Base-by-base conservation (phyloP, 2,329 filamentous ascomycete species). In the Orbilia brochopaga region DNA sequence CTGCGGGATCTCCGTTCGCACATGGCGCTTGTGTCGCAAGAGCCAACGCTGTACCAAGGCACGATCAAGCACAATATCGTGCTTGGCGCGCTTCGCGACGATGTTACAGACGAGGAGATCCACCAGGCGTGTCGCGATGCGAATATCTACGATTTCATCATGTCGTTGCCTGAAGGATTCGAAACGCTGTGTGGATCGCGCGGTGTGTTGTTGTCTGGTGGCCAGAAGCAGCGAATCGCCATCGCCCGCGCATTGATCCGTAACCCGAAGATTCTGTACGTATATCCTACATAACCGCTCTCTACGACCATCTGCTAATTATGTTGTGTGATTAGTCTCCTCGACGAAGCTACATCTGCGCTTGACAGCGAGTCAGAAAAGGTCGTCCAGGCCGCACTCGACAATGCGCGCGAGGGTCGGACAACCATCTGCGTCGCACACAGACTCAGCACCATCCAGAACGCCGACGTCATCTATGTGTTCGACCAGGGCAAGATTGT, bases 361-460 rank as follows among this genome's bases (percentile, higher is more conserved):
- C 81, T 96, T 2, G 91, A 91, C 78, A 88, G 86, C 0, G 88
- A 91, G 79, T 87, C 84, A 1, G 90, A 93, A 79, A 88, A 91
- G 77, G 87, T 92, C 0, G 90, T 94, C 35, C 90, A 94, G 80
- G 88, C 85, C 0, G 90, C 90, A 0, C 83, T 94, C 15, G 90
- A 97, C 79, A 87, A 87, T 74, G 92, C 92, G 1, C 88, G 91
- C 91, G 88, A 50, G 11, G 75, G 75, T 32, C 85, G 92, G 57
- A 96, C 92, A 5, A 97, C 93, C 0, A 94, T 99, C 74, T 92
- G 93, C 0, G 93, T 99, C 0, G 94, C 94, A 1, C 93, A 99
- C 80, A 85, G 94, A 23, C 82, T 99, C 4, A 91, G 69, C 32
- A 97, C 94, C 0, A 97, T 97, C 72, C 92, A 96, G 78, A 92